phyloP scores from a whole-genome alignment of 163 green algal genomes.

The Scenedesmus sp. region DNA sequence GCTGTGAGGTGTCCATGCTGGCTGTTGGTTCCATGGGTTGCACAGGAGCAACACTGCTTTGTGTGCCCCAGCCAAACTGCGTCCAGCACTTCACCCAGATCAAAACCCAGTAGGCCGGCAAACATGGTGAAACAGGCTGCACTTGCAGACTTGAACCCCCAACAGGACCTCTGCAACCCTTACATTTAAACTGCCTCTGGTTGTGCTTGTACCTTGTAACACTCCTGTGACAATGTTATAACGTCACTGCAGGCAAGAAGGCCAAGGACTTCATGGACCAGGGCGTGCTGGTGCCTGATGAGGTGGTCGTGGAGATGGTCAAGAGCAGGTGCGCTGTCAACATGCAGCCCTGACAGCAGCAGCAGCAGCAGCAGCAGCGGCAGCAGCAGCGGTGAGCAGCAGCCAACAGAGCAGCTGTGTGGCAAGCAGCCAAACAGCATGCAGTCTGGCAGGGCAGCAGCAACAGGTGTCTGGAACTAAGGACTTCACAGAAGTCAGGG shows the following conservation, averaged over 20 bases:
- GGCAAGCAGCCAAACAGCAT: background rate
- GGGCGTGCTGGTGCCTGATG: conserved; percentile 95
- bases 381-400: background rate
- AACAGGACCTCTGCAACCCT: too few species aligned
- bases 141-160: too few species aligned
- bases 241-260: conserved; percentile 68
- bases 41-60: too few species aligned
- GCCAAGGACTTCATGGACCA: conserved; percentile 97
- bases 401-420: background rate
- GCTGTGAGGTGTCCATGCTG: background rate
- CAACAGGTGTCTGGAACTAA: background rate
- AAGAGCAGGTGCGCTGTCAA: conserved; percentile 67
- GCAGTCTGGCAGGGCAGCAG: background rate
- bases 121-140: too few species aligned
- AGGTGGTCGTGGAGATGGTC: conserved; percentile 93
- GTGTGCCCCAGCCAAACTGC: too few species aligned
- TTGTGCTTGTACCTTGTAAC: background rate
- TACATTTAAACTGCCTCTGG: too few species aligned
- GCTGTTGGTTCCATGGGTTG: too few species aligned
- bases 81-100: too few species aligned
- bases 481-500: background rate
- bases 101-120: too few species aligned
- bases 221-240: background rate
- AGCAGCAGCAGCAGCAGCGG: conserved; percentile 12
- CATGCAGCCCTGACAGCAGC: background rate